Evolutionary conservation across 306 rosid species (phyloP).

Genomic region (Astragalus glycyphyllos): DNA sequence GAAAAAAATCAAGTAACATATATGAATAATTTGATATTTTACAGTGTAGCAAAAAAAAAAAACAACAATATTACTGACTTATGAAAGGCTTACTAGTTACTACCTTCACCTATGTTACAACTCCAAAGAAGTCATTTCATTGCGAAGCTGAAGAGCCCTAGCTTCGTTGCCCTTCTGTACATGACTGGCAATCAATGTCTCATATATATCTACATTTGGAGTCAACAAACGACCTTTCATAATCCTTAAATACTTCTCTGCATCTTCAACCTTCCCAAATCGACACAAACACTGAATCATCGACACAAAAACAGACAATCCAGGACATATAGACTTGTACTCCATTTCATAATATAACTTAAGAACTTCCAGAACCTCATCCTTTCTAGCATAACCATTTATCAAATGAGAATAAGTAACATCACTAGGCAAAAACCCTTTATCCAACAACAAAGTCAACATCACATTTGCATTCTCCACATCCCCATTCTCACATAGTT

Average conservation of each 20-base stretch:
- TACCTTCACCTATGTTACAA: conserved; percentile 28
- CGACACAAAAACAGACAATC: conserved; percentile 51
- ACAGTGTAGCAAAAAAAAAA: neutral
- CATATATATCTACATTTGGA: conserved; percentile 47
- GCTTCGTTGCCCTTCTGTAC: conserved; percentile 49
- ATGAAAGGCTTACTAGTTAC: conserved; percentile 26
- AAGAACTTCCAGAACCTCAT: conserved; percentile 55
- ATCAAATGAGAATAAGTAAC: conserved; percentile 60
- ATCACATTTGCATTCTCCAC: conserved; percentile 55
- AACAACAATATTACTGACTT: conserved; percentile 16
- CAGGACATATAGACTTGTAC: conserved; percentile 60
- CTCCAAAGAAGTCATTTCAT: conserved; percentile 55
- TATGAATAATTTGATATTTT: neutral
- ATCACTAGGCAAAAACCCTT: conserved; percentile 65
- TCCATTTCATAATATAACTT: conserved; percentile 85
- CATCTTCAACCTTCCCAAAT: conserved; percentile 66
- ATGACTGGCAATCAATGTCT: conserved; percentile 51
- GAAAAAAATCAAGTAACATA: conserved; percentile 17
- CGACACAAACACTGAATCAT: conserved; percentile 60
- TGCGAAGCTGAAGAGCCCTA: conserved; percentile 50
- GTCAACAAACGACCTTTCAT: conserved; percentile 64
- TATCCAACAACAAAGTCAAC: conserved; percentile 69
- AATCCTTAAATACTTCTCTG: conserved; percentile 61
- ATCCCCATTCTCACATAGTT: conserved; percentile 61
- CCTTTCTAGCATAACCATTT: conserved; percentile 56